phyloP scores from a whole-genome alignment of 768 basidiomycete genomes.

The Lentinula guzmanii region DNA sequence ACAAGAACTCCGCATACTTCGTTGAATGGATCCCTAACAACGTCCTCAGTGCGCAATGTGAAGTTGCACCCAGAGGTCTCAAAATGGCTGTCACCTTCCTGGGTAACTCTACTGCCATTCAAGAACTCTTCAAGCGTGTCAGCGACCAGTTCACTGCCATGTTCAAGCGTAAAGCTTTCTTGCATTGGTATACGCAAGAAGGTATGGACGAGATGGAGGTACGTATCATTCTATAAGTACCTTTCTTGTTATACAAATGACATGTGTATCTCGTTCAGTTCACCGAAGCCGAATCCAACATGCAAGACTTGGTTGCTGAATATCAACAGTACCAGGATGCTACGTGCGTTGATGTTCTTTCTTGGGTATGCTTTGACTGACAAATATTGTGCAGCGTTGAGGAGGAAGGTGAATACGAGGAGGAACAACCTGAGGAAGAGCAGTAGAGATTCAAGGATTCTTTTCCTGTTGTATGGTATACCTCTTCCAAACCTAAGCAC shows the following conservation, averaged over 20 bases:
- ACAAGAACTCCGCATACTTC: conserved; percentile 97
- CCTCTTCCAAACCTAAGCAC: conserved; percentile 5
- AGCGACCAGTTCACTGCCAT: conserved; percentile 98
- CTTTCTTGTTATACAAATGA: background rate
- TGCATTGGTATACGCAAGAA: conserved; percentile 99
- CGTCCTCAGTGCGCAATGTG: conserved; percentile 95
- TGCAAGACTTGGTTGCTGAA: conserved; percentile 98
- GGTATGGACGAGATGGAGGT: conserved; percentile 99
- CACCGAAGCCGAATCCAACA: conserved; percentile 98
- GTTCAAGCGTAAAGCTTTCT: conserved; percentile 98
- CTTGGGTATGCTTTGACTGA: background rate
- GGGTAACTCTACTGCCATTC: conserved; percentile 95
- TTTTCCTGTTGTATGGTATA: conserved; percentile 4
- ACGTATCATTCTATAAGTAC: conserved; percentile 12
- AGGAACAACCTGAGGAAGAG: conserved; percentile 65
- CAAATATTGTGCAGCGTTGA: conserved; percentile 52
- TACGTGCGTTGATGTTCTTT: conserved; percentile 50
- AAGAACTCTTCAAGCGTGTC: conserved; percentile 98
- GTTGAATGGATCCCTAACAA: conserved; percentile 99
- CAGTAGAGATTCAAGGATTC: conserved; percentile 25
- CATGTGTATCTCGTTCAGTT: conserved; percentile 38
- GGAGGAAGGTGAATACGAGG: conserved; percentile 88
- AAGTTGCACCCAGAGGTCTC: conserved; percentile 90
- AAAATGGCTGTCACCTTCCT: conserved; percentile 98
- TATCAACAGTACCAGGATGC: conserved; percentile 97